Conservation (phyloP, 1,139 yeast species). For the Kazachstania sp. region DNA sequence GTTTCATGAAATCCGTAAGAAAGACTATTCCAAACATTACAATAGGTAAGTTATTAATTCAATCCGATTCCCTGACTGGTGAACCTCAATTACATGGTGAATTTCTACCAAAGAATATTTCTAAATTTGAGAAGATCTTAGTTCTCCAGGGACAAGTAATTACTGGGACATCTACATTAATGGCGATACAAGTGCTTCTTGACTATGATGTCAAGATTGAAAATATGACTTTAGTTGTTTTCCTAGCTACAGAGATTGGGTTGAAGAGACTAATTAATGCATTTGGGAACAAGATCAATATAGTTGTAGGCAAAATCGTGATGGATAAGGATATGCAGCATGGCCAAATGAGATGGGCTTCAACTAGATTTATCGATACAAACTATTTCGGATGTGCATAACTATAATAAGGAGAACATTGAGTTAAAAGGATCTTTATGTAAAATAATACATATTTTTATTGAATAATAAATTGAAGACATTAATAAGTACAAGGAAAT, state of each 20-base stretch:
- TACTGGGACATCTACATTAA: constrained; percentile 88
- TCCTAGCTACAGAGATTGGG: constrained; percentile 75
- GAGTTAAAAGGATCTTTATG: neutral
- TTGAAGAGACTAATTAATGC: constrained; percentile 67
- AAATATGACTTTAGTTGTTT: constrained; percentile 61
- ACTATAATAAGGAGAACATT: neutral
- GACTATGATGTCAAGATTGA: constrained; percentile 65
- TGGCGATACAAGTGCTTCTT: constrained; percentile 82
- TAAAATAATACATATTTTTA: neutral
- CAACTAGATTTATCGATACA: constrained; percentile 65
- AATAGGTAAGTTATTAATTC: constrained; percentile 77
- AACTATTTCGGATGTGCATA: constrained; percentile 56
- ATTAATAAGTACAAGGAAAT: neutral
- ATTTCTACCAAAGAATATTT: constrained; percentile 40
- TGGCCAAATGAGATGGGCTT: constrained; percentile 39
- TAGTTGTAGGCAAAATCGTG: constrained; percentile 65
- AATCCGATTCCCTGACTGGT: constrained; percentile 80
- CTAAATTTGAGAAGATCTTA: constrained; percentile 41
- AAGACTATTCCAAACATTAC: constrained; percentile 69
- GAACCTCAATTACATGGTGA: constrained; percentile 87
- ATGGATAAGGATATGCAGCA: constrained; percentile 24
- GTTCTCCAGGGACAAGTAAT: constrained; percentile 81
- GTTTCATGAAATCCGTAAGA: constrained; percentile 71
- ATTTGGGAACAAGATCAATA: constrained; percentile 51
- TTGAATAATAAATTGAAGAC: neutral